A percentile compares a stretch with the other conserved stretches of the same genome.
Evolutionary conservation across 1,139 yeast species (phyloP).

Genomic region (Kluyveromyces sp.): DNA sequence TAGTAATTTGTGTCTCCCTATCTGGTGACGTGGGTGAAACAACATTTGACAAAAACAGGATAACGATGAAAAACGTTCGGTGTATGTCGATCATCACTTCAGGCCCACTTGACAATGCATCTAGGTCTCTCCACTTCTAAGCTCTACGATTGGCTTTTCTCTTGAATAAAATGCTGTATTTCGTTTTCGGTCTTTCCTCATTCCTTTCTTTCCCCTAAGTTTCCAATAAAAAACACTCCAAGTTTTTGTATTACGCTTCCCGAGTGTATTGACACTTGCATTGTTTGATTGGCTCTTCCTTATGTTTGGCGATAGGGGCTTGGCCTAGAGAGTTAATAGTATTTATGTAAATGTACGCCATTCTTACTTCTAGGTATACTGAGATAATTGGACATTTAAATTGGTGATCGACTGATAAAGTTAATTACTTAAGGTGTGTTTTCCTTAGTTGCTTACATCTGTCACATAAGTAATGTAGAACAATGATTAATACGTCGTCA

Average conservation of each 20-base stretch:
- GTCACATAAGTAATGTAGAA: not conserved
- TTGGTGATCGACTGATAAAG: constrained; percentile 1
- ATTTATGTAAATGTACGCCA: constrained; percentile 1
- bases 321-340: not conserved
- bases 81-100: not conserved
- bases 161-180: not conserved
- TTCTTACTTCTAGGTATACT: constrained; percentile 1
- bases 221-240: not conserved
- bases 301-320: not conserved
- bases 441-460: constrained; percentile 1
- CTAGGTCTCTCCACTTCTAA: not conserved
- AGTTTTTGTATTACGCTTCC: not conserved
- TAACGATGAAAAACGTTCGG: not conserved
- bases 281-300: not conserved
- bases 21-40: not conserved
- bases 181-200: not conserved
- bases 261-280: not conserved
- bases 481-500: not conserved
- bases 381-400: not conserved
- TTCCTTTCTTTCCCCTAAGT: not conserved
- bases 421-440: not conserved
- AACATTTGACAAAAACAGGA: constrained; percentile 1
- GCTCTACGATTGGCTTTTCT: not conserved
- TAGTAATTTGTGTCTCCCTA: not conserved
- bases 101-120: not conserved